Percentiles rank a stretch among this genome's conserved stretches.
These are phyloP conservation scores for Alternaria sp. DNA, from an alignment of 2,329 filamentous ascomycete species.

Conservation along the genomic window DNA sequence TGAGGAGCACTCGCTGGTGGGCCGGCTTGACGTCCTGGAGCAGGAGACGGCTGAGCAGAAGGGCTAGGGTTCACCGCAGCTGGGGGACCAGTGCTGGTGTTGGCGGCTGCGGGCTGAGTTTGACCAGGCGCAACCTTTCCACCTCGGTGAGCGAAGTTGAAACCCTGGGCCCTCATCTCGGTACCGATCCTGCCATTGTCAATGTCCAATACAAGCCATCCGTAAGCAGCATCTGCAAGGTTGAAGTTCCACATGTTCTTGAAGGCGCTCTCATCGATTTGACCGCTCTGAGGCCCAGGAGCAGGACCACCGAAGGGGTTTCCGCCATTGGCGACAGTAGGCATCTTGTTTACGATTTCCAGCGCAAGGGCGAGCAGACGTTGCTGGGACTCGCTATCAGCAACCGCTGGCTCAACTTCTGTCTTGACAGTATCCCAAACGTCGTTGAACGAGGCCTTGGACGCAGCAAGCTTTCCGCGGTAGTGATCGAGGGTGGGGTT, in stretches of 20 bases:
- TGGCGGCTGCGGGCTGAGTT: conserved; percentile 49
- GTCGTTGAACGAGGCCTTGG: conserved; percentile 98
- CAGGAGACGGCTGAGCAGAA: conserved; percentile 48
- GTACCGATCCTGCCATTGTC: conserved; percentile 96
- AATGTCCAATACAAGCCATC: conserved; percentile 92
- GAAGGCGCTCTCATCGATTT: conserved; percentile 98
- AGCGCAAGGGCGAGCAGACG: conserved; percentile 90
- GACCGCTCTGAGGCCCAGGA: conserved; percentile 76
- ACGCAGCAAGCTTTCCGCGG: conserved; percentile 95
- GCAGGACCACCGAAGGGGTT: conserved; percentile 94
- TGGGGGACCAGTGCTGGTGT: conserved; percentile 44
- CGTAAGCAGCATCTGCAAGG: conserved; percentile 94
- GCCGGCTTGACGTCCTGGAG: conserved; percentile 41
- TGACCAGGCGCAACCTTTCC: conserved; percentile 67
- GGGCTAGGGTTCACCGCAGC: conserved; percentile 50
- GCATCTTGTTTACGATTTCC: conserved; percentile 98
- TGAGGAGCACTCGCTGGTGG: conserved; percentile 47
- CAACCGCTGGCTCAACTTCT: conserved; percentile 93
- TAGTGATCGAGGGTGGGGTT: conserved; percentile 98
- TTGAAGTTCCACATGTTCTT: conserved; percentile 99
- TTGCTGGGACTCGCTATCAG: conserved; percentile 92
- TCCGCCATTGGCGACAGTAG: conserved; percentile 88
- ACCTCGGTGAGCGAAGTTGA: conserved; percentile 97
- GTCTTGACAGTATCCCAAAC: conserved; percentile 99
- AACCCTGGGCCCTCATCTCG: conserved; percentile 97